phyloP scores from a whole-genome alignment of 208 protist genomes.

The Leishmania turanica region DNA sequence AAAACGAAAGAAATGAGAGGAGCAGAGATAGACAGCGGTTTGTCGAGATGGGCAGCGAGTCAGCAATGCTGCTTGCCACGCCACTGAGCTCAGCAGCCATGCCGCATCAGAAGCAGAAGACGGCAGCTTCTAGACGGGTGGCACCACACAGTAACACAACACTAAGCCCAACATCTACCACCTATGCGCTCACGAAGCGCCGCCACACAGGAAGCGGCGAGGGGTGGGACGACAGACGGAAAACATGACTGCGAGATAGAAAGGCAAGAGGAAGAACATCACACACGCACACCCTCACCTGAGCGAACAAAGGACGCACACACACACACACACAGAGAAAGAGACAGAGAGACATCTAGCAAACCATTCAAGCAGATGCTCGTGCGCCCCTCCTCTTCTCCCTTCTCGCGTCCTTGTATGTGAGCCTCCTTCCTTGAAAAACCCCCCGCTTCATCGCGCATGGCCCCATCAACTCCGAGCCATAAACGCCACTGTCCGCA shows the following conservation, averaged over 20 bases:
- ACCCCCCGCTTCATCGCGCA: no score
- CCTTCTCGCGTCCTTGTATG: not conserved
- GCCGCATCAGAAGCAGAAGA: not conserved
- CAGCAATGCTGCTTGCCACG: not conserved
- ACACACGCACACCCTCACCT: not conserved
- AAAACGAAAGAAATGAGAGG: constrained; percentile 1
- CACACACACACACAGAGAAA: no score
- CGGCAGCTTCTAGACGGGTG: not conserved
- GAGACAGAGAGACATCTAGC: not conserved
- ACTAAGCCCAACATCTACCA: not conserved
- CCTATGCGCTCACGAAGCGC: not conserved
- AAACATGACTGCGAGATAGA: not conserved
- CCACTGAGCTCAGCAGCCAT: not conserved
- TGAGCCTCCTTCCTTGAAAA: not conserved
- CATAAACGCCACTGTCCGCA: not conserved
- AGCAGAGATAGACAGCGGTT: not conserved
- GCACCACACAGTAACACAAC: not conserved
- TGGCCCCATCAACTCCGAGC: not conserved
- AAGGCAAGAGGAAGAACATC: not conserved
- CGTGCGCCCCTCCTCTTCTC: not conserved
- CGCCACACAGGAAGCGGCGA: not conserved
- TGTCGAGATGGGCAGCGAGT: not conserved
- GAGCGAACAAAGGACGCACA: not conserved
- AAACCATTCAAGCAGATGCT: not conserved
- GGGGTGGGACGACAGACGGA: not conserved